Conservation (phyloP, 2,329 filamentous ascomycete species). For the Cercospora canescens region DNA sequence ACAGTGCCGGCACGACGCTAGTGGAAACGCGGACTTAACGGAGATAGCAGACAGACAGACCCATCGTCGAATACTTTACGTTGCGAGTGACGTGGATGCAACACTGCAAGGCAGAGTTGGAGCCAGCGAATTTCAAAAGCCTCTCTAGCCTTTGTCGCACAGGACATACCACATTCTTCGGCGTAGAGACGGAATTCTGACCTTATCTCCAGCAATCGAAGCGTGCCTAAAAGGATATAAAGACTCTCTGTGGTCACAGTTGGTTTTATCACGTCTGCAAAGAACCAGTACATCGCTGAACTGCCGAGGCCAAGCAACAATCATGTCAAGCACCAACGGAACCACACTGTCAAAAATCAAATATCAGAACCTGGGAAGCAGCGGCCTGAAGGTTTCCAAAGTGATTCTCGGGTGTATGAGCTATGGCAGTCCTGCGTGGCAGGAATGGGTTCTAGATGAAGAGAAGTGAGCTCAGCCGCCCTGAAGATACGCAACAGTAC, state of each 20-base stretch:
- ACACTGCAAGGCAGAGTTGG: background rate
- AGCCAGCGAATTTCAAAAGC: background rate
- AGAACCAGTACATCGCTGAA: background rate
- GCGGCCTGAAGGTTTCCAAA: conserved; percentile 62
- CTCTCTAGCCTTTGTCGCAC: background rate
- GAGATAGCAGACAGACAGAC: background rate
- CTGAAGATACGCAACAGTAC: background rate
- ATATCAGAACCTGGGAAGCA: conserved; percentile 54
- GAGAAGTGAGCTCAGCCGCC: background rate
- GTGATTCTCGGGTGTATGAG: conserved; percentile 67
- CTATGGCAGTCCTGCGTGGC: conserved; percentile 55
- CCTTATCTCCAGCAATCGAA: background rate
- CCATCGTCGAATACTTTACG: background rate
- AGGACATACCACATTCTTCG: background rate
- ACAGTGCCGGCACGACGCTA: background rate
- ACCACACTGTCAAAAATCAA: background rate
- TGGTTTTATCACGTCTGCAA: background rate
- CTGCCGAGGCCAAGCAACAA: background rate
- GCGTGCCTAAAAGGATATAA: background rate
- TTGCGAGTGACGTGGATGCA: background rate
- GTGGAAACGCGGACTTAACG: background rate
- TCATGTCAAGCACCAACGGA: background rate
- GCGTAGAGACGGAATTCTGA: background rate
- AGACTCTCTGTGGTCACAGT: background rate
- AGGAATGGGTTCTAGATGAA: conserved; percentile 34